phyloP scores from a whole-genome alignment of 2,329 filamentous ascomycete species.

The Cladophialophora bantiana region DNA sequence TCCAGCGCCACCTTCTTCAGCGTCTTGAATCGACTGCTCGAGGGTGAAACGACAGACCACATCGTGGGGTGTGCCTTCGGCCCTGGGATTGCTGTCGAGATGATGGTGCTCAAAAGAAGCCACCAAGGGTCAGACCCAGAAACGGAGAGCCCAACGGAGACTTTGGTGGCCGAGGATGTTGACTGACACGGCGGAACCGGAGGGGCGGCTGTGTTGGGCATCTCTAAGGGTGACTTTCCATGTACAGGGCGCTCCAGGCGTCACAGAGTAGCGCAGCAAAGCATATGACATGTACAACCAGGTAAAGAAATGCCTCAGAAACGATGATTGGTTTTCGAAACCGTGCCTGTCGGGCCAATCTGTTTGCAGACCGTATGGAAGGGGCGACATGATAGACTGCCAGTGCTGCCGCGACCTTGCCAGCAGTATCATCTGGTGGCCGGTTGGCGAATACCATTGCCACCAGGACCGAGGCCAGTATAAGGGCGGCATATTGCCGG shows the following conservation, averaged over 20 bases:
- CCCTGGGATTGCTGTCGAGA: slow-evolving; percentile 72
- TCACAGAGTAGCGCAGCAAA: slow-evolving; percentile 29
- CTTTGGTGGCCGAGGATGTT: slow-evolving; percentile 39
- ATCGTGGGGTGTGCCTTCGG: slow-evolving; percentile 74
- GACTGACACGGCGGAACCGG: slow-evolving; percentile 26
- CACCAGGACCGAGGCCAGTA: slow-evolving; percentile 46
- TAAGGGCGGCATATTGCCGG: slow-evolving; percentile 49
- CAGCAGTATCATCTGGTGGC: slow-evolving; percentile 42
- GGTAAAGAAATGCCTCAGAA: slow-evolving; percentile 39
- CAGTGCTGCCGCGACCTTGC: slow-evolving; percentile 45
- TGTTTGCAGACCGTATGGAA: slow-evolving; percentile 40
- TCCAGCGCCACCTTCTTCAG: slow-evolving; percentile 72
- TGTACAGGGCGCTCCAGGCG: slow-evolving; percentile 22
- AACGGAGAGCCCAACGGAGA: slow-evolving; percentile 38
- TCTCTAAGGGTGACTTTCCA: not conserved
- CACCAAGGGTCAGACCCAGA: slow-evolving; percentile 26
- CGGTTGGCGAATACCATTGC: slow-evolving; percentile 44
- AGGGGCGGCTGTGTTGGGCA: not conserved
- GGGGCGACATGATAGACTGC: slow-evolving; percentile 48
- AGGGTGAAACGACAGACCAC: slow-evolving; percentile 53
- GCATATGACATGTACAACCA: slow-evolving; percentile 37
- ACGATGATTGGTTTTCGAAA: slow-evolving; percentile 21
- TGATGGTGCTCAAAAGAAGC: slow-evolving; percentile 64
- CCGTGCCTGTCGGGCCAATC: slow-evolving; percentile 32
- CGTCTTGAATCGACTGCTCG: slow-evolving; percentile 67